Evolutionary conservation across 768 basidiomycete species (phyloP), one percentile per base, ranked within the genome.

Genomic region (Termitomyces sp.): DNA sequence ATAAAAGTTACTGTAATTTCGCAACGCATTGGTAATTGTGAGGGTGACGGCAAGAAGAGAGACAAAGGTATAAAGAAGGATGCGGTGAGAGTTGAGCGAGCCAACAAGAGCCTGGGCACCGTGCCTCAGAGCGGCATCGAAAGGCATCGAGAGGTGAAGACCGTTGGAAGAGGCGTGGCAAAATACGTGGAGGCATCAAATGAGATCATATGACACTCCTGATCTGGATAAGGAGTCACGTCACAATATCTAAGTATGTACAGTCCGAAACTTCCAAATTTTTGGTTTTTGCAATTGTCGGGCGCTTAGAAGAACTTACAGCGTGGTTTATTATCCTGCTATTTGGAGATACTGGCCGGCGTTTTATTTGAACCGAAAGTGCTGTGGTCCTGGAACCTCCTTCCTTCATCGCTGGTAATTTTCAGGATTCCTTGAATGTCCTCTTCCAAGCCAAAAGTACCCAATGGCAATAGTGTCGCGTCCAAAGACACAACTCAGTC

Each of bases 1-100:
- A 69, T 95, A 99, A 74, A 98, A 98, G 75, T 94, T 97, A 65
- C 86, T 87, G 65, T 95, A 81, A 53, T 81, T 86, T 65, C 85
- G 82, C 67, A 94, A 80, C 12, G 94, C 94, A 71, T 89, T 92
- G 49, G 80, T 72, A 59, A 98, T 79, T 27, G 90, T 88, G 20
- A 82, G 84, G 0, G 80, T 81, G 41, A 94, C 85, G 0, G 91
- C 84, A 27, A 84, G 61, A 48, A 84, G 74, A 29, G 93, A 94
- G 56, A 87, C 65, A 13, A 84, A 56, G 32, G 79, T 75, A 67
- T 98, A 97, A 46, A 91, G 68, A 27, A 87, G 68, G 52, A 94
- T 71, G 53, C 88, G 77, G 69, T 88, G 85, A 14, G 83, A 75
- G 63, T 79, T 81, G 41, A 89, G 64, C 31, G 80, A 76, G 14